These are phyloP conservation scores for Eutypa lata DNA, from an alignment of 2,329 filamentous ascomycete genomes.

Conservation along the genomic window DNA sequence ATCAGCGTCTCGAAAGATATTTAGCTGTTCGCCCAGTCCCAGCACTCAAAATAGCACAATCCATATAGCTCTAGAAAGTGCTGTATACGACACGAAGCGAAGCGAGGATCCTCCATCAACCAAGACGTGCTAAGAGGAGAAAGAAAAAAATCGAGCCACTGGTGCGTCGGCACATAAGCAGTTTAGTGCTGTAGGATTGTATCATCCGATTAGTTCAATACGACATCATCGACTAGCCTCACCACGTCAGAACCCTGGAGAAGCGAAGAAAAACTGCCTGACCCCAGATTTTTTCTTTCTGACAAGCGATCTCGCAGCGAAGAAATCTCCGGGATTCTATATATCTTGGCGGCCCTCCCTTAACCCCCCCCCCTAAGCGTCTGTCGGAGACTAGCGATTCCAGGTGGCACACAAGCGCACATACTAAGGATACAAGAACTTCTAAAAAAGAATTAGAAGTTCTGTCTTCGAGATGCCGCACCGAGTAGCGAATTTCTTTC, in stretches of 20 bases:
- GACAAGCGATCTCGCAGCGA: neutral
- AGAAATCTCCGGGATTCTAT: neutral
- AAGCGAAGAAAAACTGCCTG: neutral
- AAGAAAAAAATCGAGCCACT: neutral
- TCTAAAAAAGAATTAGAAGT: constrained; percentile 10
- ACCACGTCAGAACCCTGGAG: neutral
- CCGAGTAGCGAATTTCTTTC: constrained; percentile 55
- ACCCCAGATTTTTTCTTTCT: neutral
- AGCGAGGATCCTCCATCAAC: neutral
- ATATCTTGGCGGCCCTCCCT: constrained; percentile 6
- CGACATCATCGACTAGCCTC: neutral
- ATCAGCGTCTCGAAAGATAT: neutral
- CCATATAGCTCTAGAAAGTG: neutral
- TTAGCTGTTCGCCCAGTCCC: neutral
- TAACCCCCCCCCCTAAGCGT: constrained; percentile 5
- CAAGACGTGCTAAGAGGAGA: neutral
- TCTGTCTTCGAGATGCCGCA: constrained; percentile 48
- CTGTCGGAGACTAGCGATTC: constrained; percentile 5
- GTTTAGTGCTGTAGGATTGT: neutral
- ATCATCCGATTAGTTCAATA: neutral
- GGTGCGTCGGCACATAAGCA: neutral
- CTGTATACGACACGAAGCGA: neutral
- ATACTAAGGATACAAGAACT: constrained; percentile 1
- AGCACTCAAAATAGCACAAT: neutral
- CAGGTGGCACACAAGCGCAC: constrained; percentile 4